Conservation (phyloP, 208 protist genomes). For the Kentomonas sorsogonicus region DNA sequence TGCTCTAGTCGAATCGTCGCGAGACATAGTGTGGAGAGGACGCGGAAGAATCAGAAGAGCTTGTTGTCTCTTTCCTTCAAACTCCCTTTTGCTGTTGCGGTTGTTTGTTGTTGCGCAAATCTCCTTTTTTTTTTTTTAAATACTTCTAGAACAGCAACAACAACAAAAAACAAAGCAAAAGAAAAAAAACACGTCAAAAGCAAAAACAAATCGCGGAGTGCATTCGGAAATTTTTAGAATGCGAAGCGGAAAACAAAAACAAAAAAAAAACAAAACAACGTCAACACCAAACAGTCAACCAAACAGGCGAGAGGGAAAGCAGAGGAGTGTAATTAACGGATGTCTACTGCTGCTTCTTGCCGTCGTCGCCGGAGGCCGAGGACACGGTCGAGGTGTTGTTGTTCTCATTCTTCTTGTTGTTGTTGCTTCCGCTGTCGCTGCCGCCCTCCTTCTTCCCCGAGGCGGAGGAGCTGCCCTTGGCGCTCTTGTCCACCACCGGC, state of each 20-base stretch:
- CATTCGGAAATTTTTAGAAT: slow-evolving; percentile 3
- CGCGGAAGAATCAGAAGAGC: no score
- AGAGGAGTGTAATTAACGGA: no score
- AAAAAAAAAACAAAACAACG: slow-evolving; percentile 5
- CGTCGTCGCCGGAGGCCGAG: no score
- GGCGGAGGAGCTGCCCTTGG: not conserved
- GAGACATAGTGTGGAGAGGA: no score
- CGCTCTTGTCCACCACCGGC: slow-evolving; percentile 28
- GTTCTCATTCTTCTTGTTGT: slow-evolving; percentile 12
- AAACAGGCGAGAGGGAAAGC: no score
- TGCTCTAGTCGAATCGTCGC: no score
- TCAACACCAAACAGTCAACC: no score
- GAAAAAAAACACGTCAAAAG: slow-evolving; percentile 2
- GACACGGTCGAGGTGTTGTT: no score
- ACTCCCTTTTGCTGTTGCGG: not conserved
- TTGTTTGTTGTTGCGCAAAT: not conserved
- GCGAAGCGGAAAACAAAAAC: not conserved
- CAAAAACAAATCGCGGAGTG: slow-evolving; percentile 1
- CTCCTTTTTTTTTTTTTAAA: not conserved
- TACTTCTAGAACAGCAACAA: not conserved
- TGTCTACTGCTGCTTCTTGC: not conserved
- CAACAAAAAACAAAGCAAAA: not conserved
- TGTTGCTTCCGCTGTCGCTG: not conserved
- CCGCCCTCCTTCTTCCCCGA: not conserved
- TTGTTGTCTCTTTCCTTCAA: not conserved